Conservation (phyloP, 2,329 filamentous ascomycete genomes). For the Colletotrichum liriopes region DNA sequence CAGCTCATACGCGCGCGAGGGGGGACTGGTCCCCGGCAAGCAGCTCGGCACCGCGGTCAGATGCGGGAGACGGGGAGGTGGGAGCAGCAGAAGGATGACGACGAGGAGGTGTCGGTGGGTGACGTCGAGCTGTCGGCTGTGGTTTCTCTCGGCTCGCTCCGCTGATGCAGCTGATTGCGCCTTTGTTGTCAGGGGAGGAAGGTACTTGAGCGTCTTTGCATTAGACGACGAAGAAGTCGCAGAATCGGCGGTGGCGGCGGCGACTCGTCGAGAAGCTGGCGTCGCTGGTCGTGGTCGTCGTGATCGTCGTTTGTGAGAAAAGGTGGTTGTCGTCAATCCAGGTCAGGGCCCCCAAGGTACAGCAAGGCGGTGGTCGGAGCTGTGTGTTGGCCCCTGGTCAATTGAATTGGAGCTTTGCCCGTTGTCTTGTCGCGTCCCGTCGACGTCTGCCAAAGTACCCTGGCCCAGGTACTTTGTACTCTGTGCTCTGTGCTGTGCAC, state of each 20-base stretch:
- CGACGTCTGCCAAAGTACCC: not conserved
- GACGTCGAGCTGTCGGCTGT: conserved; percentile 7
- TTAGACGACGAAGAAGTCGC: conserved; percentile 1
- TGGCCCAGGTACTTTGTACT: not conserved
- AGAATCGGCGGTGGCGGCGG: conserved; percentile 1
- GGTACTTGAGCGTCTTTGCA: conserved; percentile 23
- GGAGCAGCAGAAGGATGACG: not conserved
- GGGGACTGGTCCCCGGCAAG: conserved; percentile 38
- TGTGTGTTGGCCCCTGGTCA: conserved; percentile 18
- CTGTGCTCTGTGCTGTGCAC: not conserved
- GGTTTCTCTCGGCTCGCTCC: conserved; percentile 9
- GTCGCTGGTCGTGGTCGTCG: conserved; percentile 26
- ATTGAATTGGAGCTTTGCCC: conserved; percentile 25
- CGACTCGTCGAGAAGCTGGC: conserved; percentile 24
- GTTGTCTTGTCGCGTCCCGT: conserved; percentile 20
- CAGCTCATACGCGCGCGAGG: conserved; percentile 52
- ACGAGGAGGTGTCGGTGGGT: conserved; percentile 1
- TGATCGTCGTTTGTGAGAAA: conserved; percentile 14
- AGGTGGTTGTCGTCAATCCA: conserved; percentile 16
- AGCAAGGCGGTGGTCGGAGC: conserved; percentile 35
- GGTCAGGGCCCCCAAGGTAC: not conserved
- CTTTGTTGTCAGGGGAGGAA: not conserved
- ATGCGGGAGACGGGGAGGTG: conserved; percentile 9
- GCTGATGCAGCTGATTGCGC: conserved; percentile 25
- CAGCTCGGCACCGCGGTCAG: conserved; percentile 22